Evolutionary conservation across 352 stramenopile species (phyloP).

Genomic region (Pythium sukuiense): DNA sequence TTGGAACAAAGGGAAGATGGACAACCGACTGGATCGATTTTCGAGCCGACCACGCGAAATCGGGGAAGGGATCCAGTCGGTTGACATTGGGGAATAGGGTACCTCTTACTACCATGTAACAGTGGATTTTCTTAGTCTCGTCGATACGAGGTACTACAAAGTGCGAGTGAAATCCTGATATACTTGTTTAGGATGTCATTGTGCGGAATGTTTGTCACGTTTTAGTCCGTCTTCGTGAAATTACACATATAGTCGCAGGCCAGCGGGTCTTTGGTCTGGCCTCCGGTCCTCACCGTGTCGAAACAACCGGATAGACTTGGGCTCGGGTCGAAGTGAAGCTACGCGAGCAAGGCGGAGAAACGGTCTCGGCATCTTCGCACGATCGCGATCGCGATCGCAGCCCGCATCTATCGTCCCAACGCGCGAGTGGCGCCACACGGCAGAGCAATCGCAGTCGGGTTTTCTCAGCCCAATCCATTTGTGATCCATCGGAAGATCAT

Average conservation of each 20-base stretch:
- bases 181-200: neutral
- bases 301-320: neutral
- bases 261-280: neutral
- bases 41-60: conserved; percentile 19
- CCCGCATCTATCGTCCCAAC: conserved; percentile 15
- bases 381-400: conserved; percentile 1
- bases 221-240: neutral
- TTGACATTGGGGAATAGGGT: neutral
- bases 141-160: too few relatives aligned
- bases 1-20: conserved; percentile 1
- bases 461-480: conserved; percentile 2
- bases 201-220: neutral
- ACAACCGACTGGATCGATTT: conserved; percentile 20
- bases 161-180: too few relatives aligned
- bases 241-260: neutral
- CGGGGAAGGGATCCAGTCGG: neutral
- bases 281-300: neutral
- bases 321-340: conserved; percentile 1
- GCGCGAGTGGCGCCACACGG: conserved; percentile 11
- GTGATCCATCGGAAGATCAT: conserved; percentile 26
- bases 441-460: neutral
- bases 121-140: too few relatives aligned
- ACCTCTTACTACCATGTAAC: neutral
- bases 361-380: conserved; percentile 11
- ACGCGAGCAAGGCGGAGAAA: conserved; percentile 8